These are phyloP conservation scores for Lathyrus sativus DNA, from an alignment of 306 rosid species.

Conservation along the genomic window DNA sequence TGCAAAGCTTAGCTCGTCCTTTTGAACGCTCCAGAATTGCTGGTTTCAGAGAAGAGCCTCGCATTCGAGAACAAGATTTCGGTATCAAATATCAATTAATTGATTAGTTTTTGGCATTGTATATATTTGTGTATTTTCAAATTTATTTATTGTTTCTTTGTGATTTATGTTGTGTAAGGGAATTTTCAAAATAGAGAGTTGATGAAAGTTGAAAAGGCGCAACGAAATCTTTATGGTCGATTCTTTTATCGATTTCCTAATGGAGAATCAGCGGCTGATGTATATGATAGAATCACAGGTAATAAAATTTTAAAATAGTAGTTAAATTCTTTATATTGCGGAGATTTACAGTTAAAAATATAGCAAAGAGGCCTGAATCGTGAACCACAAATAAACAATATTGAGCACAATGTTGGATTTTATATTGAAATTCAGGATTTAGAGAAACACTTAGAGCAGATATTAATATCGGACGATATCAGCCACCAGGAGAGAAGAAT, in stretches of 20 bases:
- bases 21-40: constrained; percentile 67
- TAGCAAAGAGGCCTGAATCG: neutral
- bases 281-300: constrained; percentile 94
- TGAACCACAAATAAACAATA: neutral
- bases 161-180: constrained; percentile 45
- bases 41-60: constrained; percentile 89
- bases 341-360: neutral
- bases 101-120: neutral
- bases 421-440: constrained; percentile 54
- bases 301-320: neutral
- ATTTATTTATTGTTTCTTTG: neutral
- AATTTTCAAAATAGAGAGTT: constrained; percentile 87
- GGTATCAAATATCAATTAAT: constrained; percentile 41
- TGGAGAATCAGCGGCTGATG: constrained; percentile 97
- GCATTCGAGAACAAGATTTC: constrained; percentile 85
- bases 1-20: constrained; percentile 60
- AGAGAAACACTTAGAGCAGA: constrained; percentile 85
- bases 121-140: neutral
- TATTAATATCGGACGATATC: constrained; percentile 75
- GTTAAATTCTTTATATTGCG: neutral
- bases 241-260: constrained; percentile 90
- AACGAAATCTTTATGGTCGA: constrained; percentile 72
- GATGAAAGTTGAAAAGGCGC: constrained; percentile 63
- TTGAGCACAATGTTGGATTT: neutral
- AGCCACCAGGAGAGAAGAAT: constrained; percentile 67